Conservation (phyloP, 148 eudicot species). For the Amaranthus cruentus region DNA sequence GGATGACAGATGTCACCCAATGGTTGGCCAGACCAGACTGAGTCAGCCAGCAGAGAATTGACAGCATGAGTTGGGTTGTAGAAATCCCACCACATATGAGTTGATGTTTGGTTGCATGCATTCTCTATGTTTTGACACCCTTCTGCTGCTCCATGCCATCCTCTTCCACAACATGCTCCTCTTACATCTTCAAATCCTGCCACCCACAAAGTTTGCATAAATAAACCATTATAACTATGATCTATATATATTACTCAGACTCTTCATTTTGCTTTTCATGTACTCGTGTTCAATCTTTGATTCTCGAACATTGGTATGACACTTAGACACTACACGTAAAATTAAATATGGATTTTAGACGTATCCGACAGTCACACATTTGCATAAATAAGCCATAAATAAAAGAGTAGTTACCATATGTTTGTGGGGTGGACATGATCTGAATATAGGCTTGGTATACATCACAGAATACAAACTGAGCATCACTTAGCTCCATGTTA, state of each 20-base stretch:
- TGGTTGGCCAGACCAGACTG: constrained; percentile 50
- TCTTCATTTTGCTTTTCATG: too few relatives aligned
- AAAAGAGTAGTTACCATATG: constrained; percentile 32
- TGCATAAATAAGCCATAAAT: too few relatives aligned
- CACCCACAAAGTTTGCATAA: background rate
- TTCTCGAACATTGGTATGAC: too few relatives aligned
- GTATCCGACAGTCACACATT: too few relatives aligned
- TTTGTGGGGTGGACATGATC: constrained; percentile 34
- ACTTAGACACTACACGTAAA: too few relatives aligned
- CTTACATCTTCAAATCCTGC: constrained; percentile 32
- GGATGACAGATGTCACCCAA: constrained; percentile 49
- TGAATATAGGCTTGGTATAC: constrained; percentile 48
- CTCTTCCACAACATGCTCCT: constrained; percentile 58
- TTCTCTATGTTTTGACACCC: constrained; percentile 43
- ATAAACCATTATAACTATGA: background rate
- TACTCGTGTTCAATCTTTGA: too few relatives aligned
- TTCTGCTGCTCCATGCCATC: constrained; percentile 36
- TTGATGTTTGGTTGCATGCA: constrained; percentile 37
- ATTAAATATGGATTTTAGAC: too few relatives aligned
- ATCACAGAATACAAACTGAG: constrained; percentile 53
- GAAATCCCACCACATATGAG: constrained; percentile 59
- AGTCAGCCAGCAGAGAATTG: constrained; percentile 51
- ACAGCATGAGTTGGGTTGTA: constrained; percentile 50
- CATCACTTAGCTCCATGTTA: constrained; percentile 36
- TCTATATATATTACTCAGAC: too few relatives aligned